Evolutionary conservation across 208 protist species (phyloP).

Genomic region (Leishmania major): DNA sequence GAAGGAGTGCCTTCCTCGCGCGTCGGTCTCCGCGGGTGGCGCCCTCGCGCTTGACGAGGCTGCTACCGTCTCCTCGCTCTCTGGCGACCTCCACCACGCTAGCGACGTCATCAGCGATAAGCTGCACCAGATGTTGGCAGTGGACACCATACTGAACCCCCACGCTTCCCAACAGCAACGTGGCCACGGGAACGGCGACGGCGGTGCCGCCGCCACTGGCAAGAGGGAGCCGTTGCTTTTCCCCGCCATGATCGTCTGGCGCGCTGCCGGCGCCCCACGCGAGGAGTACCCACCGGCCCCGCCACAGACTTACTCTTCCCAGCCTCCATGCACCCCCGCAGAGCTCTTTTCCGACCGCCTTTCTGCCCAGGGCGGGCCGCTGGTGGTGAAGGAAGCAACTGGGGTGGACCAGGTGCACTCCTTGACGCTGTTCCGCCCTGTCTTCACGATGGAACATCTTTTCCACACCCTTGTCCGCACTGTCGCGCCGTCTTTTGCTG

Average conservation of each 20-base stretch:
- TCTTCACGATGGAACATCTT: constrained; percentile 71
- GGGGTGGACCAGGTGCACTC: constrained; percentile 70
- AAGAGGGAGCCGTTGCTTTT: constrained; percentile 37
- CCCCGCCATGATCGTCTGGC: constrained; percentile 41
- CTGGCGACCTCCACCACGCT: constrained; percentile 38
- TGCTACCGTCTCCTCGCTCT: constrained; percentile 30
- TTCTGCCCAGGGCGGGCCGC: constrained; percentile 38
- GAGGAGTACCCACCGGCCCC: constrained; percentile 45
- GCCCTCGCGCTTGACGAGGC: constrained; percentile 11
- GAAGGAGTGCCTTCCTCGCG: constrained; percentile 16
- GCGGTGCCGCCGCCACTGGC: not conserved
- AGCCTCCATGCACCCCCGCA: constrained; percentile 24
- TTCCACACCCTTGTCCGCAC: constrained; percentile 44
- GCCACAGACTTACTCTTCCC: constrained; percentile 37
- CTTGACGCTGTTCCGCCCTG: constrained; percentile 54
- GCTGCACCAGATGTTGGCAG: constrained; percentile 34
- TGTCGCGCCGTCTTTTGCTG: constrained; percentile 21
- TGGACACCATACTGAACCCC: constrained; percentile 53
- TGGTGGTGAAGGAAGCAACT: constrained; percentile 74
- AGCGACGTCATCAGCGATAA: constrained; percentile 41
- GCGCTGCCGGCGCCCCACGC: constrained; percentile 31
- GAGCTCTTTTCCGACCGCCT: constrained; percentile 40
- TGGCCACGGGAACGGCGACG: constrained; percentile 20
- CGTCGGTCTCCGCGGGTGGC: not conserved
- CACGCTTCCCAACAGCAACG: constrained; percentile 22